Percentiles rank a stretch among this genome's conserved stretches.
These are phyloP conservation scores for Paracorniculantispora psalliotae DNA, from an alignment of 2,329 filamentous ascomycete genomes.

Conservation along the genomic window DNA sequence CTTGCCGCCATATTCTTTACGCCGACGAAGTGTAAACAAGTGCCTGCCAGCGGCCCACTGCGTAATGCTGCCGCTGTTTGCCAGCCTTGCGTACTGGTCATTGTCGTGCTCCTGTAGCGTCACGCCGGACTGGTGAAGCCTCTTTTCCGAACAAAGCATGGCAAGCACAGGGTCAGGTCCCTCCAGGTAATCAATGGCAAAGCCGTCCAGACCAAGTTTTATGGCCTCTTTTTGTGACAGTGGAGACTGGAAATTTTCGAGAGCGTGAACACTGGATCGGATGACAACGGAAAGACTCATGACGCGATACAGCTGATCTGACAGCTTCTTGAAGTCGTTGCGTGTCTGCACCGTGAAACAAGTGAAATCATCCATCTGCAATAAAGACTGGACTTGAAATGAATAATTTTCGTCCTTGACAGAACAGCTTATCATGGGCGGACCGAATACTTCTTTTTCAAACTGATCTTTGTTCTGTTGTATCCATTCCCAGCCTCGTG, in stretches of 20 bases:
- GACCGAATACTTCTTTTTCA: slow-evolving; percentile 72
- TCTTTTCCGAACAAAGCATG: slow-evolving; percentile 75
- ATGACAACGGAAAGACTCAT: slow-evolving; percentile 69
- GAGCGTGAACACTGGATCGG: slow-evolving; percentile 50
- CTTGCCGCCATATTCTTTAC: slow-evolving; percentile 73
- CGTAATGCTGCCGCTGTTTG: slow-evolving; percentile 51
- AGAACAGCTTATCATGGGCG: slow-evolving; percentile 74
- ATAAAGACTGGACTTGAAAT: slow-evolving; percentile 47
- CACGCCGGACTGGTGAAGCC: slow-evolving; percentile 64
- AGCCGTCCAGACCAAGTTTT: slow-evolving; percentile 67
- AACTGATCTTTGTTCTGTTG: slow-evolving; percentile 65
- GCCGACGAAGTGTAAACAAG: slow-evolving; percentile 60
- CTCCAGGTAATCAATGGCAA: slow-evolving; percentile 70
- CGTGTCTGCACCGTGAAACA: slow-evolving; percentile 72
- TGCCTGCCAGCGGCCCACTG: slow-evolving; percentile 66
- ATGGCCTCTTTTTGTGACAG: slow-evolving; percentile 51
- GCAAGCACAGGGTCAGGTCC: slow-evolving; percentile 80
- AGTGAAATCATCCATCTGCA: slow-evolving; percentile 49
- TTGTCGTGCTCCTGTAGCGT: slow-evolving; percentile 58
- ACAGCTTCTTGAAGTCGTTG: slow-evolving; percentile 70
- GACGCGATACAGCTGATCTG: slow-evolving; percentile 55
- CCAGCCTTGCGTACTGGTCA: slow-evolving; percentile 62
- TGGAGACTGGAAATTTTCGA: slow-evolving; percentile 52
- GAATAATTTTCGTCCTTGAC: slow-evolving; percentile 67
- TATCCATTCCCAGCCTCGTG: slow-evolving; percentile 76